Evolutionary conservation across 2,329 filamentous ascomycete genomes (phyloP).

Genomic region (Xylariaceae sp.): DNA sequence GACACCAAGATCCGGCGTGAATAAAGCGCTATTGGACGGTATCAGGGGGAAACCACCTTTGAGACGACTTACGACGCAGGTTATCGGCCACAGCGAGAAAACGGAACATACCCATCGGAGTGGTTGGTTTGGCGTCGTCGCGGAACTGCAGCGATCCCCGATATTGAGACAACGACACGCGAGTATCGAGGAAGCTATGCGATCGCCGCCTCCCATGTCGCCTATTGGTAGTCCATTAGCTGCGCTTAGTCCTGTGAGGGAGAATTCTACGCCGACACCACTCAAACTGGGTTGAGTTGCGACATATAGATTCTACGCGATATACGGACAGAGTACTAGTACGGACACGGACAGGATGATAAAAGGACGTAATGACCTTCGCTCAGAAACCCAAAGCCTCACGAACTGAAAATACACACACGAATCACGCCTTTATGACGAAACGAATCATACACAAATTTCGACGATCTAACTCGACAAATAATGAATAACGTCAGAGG

Average conservation of each 20-base stretch:
- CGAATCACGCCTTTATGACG: slow-evolving; percentile 17
- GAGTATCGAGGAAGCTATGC: slow-evolving; percentile 60
- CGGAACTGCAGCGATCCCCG: slow-evolving; percentile 60
- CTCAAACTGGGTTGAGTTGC: slow-evolving; percentile 6
- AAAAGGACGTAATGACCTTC: too few species aligned
- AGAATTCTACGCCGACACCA: slow-evolving; percentile 10
- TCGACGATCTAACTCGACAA: slow-evolving; percentile 8
- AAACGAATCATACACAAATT: slow-evolving; percentile 13
- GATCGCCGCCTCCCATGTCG: slow-evolving; percentile 36
- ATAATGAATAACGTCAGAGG: slow-evolving; percentile 11
- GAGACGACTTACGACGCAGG: slow-evolving; percentile 52
- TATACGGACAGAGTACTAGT: too few species aligned
- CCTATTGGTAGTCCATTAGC: slow-evolving; percentile 24
- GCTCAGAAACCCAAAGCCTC: too few species aligned
- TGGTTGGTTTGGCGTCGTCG: slow-evolving; percentile 63
- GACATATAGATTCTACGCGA: not conserved
- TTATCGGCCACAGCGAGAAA: slow-evolving; percentile 52
- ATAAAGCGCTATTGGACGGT: slow-evolving; percentile 43
- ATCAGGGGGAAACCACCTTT: slow-evolving; percentile 47
- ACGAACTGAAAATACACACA: not conserved
- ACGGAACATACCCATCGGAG: slow-evolving; percentile 46
- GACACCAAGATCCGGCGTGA: slow-evolving; percentile 31
- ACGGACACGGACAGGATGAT: too few species aligned
- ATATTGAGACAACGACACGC: slow-evolving; percentile 60
- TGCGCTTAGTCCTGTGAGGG: slow-evolving; percentile 13